phyloP scores from a whole-genome alignment of 129 eudicot genomes.

The Sambucus nigra region DNA sequence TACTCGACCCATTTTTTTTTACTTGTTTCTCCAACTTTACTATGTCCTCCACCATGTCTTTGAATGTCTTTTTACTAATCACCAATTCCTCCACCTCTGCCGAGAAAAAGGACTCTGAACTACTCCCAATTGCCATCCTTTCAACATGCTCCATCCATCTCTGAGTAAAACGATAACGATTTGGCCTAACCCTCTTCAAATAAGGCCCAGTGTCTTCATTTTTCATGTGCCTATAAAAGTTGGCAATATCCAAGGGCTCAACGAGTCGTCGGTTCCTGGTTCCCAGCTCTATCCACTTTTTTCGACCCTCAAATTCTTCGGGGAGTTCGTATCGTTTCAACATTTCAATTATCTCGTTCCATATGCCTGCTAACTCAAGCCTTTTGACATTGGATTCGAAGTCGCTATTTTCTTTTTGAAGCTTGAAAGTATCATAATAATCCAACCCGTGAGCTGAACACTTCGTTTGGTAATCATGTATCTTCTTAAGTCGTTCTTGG shows the following conservation, averaged over 20 bases:
- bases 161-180: constrained; percentile 34
- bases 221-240: constrained; percentile 38
- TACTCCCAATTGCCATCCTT: constrained; percentile 8
- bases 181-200: constrained; percentile 39
- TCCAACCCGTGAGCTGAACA: no score
- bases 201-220: constrained; percentile 50
- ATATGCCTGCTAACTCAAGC: constrained; percentile 42
- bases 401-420: constrained; percentile 23
- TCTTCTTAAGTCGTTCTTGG: no score
- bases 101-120: constrained; percentile 45
- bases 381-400: constrained; percentile 36
- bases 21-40: constrained; percentile 23
- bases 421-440: constrained; percentile 49
- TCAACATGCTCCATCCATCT: constrained; percentile 43
- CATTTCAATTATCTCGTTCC: constrained; percentile 58
- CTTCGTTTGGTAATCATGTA: no score
- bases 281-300: constrained; percentile 54
- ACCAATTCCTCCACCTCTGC: constrained; percentile 50
- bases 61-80: constrained; percentile 7
- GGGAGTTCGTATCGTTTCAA: constrained; percentile 44
- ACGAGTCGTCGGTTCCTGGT: constrained; percentile 34
- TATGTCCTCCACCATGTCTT: constrained; percentile 22
- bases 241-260: constrained; percentile 51
- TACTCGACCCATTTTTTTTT: constrained; percentile 12
- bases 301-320: constrained; percentile 36